A percentile compares a stretch with the other conserved stretches of the same genome.
Conservation (phyloP, 2,329 filamentous ascomycete species). For the Phyllosticta capitalensis region DNA sequence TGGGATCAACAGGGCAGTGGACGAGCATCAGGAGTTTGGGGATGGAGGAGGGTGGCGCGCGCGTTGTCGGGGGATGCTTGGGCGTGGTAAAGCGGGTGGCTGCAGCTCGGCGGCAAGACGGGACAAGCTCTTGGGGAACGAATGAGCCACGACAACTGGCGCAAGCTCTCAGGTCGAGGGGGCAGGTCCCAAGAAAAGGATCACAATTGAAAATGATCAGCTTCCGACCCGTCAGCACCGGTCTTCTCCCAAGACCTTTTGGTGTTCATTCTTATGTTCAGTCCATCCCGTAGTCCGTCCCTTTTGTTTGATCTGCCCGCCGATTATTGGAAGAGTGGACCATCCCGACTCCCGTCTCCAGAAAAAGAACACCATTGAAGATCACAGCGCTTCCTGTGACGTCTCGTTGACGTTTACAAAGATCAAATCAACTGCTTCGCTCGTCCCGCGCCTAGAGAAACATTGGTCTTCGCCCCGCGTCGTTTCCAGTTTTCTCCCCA, state of each 20-base stretch:
- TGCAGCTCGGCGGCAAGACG: not conserved
- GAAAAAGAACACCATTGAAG: not conserved
- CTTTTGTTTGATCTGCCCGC: no score
- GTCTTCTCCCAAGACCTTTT: no score
- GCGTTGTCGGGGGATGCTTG: not conserved
- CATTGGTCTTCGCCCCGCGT: not conserved
- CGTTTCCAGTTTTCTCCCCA: not conserved
- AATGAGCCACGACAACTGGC: not conserved
- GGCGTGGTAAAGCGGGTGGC: not conserved
- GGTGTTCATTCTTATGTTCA: no score
- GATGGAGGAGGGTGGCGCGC: no score
- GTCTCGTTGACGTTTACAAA: not conserved
- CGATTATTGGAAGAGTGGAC: not conserved
- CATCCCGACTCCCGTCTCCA: not conserved
- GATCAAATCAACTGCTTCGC: not conserved
- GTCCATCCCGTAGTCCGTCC: no score
- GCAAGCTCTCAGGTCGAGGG: not conserved
- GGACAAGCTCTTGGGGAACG: not conserved
- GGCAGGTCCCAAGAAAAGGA: not conserved
- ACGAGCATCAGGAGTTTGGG: no score
- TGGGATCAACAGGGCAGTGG: no score
- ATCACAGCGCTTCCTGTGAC: not conserved
- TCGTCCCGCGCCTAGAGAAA: not conserved
- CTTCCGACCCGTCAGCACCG: no score
- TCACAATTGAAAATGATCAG: not conserved